These are phyloP conservation scores for Termitomyces sp. DNA, from an alignment of 768 basidiomycete genomes.

Conservation along the genomic window DNA sequence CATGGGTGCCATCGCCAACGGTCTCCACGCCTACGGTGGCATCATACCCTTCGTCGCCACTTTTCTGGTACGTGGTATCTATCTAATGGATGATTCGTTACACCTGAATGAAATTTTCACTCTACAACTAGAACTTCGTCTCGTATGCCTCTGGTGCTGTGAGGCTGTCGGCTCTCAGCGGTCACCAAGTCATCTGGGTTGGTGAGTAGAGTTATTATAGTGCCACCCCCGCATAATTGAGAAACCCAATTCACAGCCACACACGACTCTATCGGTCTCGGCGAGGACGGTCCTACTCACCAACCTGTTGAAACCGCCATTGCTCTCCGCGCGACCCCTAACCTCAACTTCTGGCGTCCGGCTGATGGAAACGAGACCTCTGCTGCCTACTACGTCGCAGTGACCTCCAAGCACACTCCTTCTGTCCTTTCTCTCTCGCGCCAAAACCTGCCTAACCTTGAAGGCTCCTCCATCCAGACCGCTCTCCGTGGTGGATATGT, in stretches of 20 bases:
- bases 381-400: conserved; percentile 78
- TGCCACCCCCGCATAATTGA: neutral
- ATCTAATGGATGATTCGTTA: neutral
- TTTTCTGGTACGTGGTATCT: conserved; percentile 58
- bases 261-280: conserved; percentile 90
- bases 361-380: conserved; percentile 98
- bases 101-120: conserved; percentile 6
- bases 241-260: conserved; percentile 48
- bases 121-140: conserved; percentile 68
- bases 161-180: conserved; percentile 82
- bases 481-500: conserved; percentile 88
- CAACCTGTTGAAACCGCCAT: conserved; percentile 89
- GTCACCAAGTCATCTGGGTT: conserved; percentile 91
- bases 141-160: conserved; percentile 93
- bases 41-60: conserved; percentile 90
- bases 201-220: conserved; percentile 40
- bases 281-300: conserved; percentile 95
- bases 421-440: conserved; percentile 80
- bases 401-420: conserved; percentile 71
- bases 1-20: conserved; percentile 96
- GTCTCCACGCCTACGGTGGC: conserved; percentile 83
- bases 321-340: conserved; percentile 85
- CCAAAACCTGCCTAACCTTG: conserved; percentile 92
- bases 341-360: conserved; percentile 88
- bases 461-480: conserved; percentile 78